Base-by-base conservation (phyloP, 768 basidiomycete species). In the Boletus vermiculosoides region DNA sequence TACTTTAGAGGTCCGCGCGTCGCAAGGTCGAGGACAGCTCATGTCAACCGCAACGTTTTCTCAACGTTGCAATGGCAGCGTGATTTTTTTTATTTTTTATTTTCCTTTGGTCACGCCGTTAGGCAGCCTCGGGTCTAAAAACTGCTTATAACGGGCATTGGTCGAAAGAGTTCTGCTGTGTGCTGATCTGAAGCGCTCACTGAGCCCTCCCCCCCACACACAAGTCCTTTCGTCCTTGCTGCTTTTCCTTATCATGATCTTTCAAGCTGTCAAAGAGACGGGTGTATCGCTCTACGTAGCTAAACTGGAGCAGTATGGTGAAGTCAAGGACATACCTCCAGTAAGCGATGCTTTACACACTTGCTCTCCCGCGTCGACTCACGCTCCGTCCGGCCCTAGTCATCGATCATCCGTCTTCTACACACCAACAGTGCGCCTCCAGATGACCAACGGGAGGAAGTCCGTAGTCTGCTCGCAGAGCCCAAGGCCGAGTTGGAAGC, bases 371-470 rank as follows among this genome's bases (percentile, higher is more conserved):
- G 30, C 48, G 39, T 51, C 56, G 20, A 31, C 64, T 57, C 48
- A 60, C 39, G 1, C 11, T 10, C 30, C 20, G 12, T 39, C 30
- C 28, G 49, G 50, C 46, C 16, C 45, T n/a, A 70, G 69, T 69
- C 69, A 7, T 69, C 67, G 56, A 69, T 70, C 67, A 62, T 70
- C 12, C 69, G 69, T n/a, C 54, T 70, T 15, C 36, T 70, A 47
- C 52, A 63, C 51, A 70, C 69, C 50, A 71, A 70, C 55, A 37
- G 52, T 12, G 60, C 69, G 0, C 69, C 69, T 2, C 56, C 50
- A 41, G 69, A 70, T n/a, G 62, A 65, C 60, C 67, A 69, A 18
- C 67, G 67, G 10, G 67, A 70, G 9, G 52, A 71, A 22, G 67
- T 70, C 44, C 69, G 63, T 10, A 22, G 3, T 5, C 58, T 70